Base-by-base conservation (phyloP, 805 yeast species). In the Candida nemodendra region DNA sequence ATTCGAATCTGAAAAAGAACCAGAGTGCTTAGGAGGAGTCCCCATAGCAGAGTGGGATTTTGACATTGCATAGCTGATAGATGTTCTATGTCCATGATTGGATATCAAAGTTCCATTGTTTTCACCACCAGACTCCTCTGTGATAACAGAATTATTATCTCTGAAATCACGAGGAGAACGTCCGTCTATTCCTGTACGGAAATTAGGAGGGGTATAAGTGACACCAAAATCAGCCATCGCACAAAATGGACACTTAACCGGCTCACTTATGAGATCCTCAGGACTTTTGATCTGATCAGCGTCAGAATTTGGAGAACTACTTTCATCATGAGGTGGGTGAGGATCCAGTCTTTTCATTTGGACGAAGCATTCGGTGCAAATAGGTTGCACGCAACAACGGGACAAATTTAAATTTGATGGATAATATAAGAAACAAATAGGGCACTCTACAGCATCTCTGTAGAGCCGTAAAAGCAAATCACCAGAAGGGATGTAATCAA, bases 291-390 rank as follows among this genome's bases (percentile, higher is more conserved):
- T 31, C 11, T 37, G 39, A 3, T 56, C 55, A 18, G 54, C 43
- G 3, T 42, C 39, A 15, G 38, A 17, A 9, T 39, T 44, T 2
- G 51, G 50, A 8, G 44, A 41, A 2, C 39, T 33, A 9, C 62
- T 61, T 34, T 73, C 78, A 47, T 82, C 91, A 56, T 88, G 95
- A 2, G 96, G 96, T 23, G 89, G 87, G 63, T 91, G 98, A 0
- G 99, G 98, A 9, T 87, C 95, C 23, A 80, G 66, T 36, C 99
- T 74, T 60, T 86, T 88, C 58, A 91, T 89, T 61, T 91, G 97
- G 9, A 91, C 97, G 73, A 91, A 93, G 58, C 99, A 91, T 63
- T 91, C 98, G 2, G 96, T 76, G 64, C 99, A 93, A 15, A 91
- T 89, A 2, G 95, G 90, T 59, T 91, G 98, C 34, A 76, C 75